These are phyloP conservation scores for Ceratocystis smalleyi DNA, from an alignment of 2,329 filamentous ascomycete genomes.

Conservation along the genomic window DNA sequence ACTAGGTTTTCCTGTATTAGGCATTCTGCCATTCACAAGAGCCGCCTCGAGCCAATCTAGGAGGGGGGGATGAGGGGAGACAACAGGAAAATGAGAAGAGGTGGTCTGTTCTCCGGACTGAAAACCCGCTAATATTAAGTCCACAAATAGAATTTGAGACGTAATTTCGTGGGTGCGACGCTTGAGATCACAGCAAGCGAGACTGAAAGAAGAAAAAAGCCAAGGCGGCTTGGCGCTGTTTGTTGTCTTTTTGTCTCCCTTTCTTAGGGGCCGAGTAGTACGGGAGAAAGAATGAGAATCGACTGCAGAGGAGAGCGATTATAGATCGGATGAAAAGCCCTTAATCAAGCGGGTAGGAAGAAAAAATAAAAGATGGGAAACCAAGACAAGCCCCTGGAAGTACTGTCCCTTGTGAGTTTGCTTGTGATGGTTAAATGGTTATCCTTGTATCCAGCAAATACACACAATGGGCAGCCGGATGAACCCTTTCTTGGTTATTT, in stretches of 20 bases:
- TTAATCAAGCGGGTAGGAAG: not conserved
- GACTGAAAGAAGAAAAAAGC: not conserved
- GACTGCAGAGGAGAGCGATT: not conserved
- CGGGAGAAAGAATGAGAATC: not conserved
- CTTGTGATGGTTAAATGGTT: not conserved
- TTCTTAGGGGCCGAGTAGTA: not conserved
- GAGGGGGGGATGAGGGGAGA: not conserved
- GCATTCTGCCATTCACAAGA: slow-evolving; percentile 5
- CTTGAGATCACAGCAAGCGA: not conserved
- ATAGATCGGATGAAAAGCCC: not conserved
- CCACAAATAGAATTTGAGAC: not conserved
- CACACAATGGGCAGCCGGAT: not conserved
- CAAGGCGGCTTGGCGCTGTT: not conserved
- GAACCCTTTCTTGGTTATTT: not conserved
- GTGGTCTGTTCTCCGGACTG: not conserved
- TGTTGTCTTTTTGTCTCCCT: not conserved
- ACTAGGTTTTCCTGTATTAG: slow-evolving; percentile 16
- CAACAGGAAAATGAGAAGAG: not conserved
- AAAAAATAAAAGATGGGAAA: not conserved
- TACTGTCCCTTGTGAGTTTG: not conserved
- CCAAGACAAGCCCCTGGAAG: not conserved
- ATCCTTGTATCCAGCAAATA: not conserved
- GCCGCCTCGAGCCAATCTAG: not conserved
- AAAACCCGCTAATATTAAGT: not conserved
- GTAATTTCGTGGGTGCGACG: not conserved